Evolutionary conservation across 169 alveolate genomes (phyloP), one percentile per base, ranked within the genome.

Genomic region (Pseudocohnilembus persalinus): DNA sequence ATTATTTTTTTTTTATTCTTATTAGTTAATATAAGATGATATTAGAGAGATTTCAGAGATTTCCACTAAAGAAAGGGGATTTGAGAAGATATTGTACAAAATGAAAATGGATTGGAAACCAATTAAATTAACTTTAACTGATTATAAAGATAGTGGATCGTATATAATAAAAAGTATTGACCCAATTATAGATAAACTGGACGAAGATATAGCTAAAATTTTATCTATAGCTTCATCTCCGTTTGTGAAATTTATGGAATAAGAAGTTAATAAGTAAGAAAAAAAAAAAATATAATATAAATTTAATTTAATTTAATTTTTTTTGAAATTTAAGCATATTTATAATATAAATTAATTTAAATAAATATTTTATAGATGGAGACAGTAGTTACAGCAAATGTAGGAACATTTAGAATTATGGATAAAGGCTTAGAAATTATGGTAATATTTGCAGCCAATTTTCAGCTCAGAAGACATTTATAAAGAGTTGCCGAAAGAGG

Each of bases 391-490:
- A 28, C 81, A 87, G 31, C 92, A 91, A 84, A 93, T 93, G 26
- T 87, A 94, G 85, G 97, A 94, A 84, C 89, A 87, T 24, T 88
- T 94, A n/a, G 97, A 94, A 78, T 93, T 90, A n/a, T 94, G 97
- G 97, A 80, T 92, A 29, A 94, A 94, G 82, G 92, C 92, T 25
- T 88, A 94, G 77, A 94, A 93, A 88, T 89, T 92, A 77, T 89
- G 94, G 92, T 87, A 92, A 0, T 93, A 94, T 82, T 86, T 94
- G 6, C 92, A 93, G 88, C 97, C 94, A 49, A 94, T 94, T 65
- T 94, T 94, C 77, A 88, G 85, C 35, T 89, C 90, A 31, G 97
- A 92, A 73, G 97, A 94, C 82, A 90, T 94, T 31, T 88, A 89
- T 49, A 85, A 91, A 76, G 92, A 94, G 81, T 85, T 94, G 91